phyloP scores from a whole-genome alignment of 345 rosid genomes.

The Eucalyptus tenuipes region DNA sequence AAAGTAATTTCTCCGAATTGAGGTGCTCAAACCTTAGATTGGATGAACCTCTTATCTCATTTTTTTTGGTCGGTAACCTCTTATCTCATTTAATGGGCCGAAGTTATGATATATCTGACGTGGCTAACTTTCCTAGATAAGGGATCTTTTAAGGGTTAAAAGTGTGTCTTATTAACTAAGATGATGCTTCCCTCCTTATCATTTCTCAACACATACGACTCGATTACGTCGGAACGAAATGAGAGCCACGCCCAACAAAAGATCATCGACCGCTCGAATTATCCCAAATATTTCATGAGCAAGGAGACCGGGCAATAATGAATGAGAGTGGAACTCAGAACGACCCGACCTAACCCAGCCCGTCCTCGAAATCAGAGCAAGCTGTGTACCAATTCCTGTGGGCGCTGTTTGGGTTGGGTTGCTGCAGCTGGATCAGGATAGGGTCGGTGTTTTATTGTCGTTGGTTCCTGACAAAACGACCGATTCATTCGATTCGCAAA shows the following conservation, averaged over 20 bases:
- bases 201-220: background rate
- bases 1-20: too few species aligned
- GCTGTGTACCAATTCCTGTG: background rate
- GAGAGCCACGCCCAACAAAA: background rate
- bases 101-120: background rate
- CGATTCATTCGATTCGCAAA: background rate
- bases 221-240: fast-evolving
- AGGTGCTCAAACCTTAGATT: too few species aligned
- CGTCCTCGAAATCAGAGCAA: background rate
- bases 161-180: background rate
- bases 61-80: too few species aligned
- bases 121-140: background rate
- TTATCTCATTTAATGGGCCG: fast-evolving
- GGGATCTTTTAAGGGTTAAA: background rate
- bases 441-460: background rate
- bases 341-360: background rate
- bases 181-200: background rate
- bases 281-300: background rate
- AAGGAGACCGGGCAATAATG: background rate
- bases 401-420: background rate
- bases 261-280: background rate
- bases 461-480: background rate
- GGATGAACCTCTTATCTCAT: background rate
- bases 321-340: background rate
- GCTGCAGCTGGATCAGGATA: fast-evolving